phyloP scores from a whole-genome alignment of 108 stramenopile species.

The Nitzschia sp. region DNA sequence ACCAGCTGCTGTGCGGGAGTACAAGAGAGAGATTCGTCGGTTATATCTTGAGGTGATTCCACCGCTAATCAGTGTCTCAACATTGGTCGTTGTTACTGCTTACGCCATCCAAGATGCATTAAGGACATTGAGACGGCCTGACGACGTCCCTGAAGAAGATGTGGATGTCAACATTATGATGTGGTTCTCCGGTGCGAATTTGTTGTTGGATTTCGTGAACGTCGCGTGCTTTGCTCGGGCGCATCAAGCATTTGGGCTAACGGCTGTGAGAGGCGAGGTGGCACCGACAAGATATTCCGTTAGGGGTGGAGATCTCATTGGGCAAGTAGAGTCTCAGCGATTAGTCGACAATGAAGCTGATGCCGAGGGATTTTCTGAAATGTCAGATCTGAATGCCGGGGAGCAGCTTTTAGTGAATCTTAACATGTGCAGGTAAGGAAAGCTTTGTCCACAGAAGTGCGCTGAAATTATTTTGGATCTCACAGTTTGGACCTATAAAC shows the following conservation, averaged over 20 bases:
- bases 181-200: slow-evolving; percentile 59
- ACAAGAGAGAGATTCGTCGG: slow-evolving; percentile 26
- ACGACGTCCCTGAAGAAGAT: slow-evolving; percentile 28
- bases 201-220: slow-evolving; percentile 71
- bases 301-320: neutral
- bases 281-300: neutral
- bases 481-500: no score
- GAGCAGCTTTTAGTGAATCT: slow-evolving; percentile 5
- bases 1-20: slow-evolving; percentile 4
- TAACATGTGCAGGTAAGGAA: slow-evolving; percentile 17
- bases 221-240: slow-evolving; percentile 68
- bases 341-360: neutral
- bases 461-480: no score
- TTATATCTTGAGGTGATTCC: slow-evolving; percentile 70
- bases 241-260: slow-evolving; percentile 39
- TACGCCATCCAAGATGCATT: slow-evolving; percentile 27
- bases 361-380: neutral
- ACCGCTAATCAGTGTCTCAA: slow-evolving; percentile 61
- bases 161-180: slow-evolving; percentile 67
- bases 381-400: neutral
- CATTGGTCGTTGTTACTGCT: slow-evolving; percentile 59
- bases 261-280: slow-evolving; percentile 1
- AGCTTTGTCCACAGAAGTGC: no score
- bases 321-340: neutral
- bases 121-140: slow-evolving; percentile 20